Conservation (phyloP, 139 green algal species). For the Chlamydomonas eustigma region DNA sequence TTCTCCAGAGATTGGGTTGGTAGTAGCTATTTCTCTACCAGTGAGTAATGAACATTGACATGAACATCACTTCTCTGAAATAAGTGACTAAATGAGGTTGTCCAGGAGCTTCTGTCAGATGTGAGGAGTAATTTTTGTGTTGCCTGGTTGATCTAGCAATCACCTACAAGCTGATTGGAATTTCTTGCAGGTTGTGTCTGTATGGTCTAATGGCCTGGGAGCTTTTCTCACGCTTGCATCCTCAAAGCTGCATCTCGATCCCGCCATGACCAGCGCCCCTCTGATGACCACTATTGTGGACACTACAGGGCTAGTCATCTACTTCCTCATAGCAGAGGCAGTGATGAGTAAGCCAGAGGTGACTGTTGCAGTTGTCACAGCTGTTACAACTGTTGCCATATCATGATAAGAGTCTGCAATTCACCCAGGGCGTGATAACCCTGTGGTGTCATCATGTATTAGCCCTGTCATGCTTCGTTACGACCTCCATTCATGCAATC, state of each 20-base stretch:
- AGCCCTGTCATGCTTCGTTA: no score
- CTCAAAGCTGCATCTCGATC: slow-evolving; percentile 3
- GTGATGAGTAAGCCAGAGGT: not conserved
- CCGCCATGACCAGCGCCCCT: slow-evolving; percentile 4
- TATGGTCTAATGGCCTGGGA: slow-evolving; percentile 12
- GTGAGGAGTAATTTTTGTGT: not conserved
- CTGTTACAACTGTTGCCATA: no score
- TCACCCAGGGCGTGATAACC: no score
- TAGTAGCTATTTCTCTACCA: slow-evolving; percentile 1
- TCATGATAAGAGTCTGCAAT: no score
- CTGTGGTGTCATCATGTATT: no score
- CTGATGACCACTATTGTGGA: slow-evolving; percentile 17
- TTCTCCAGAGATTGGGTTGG: not conserved
- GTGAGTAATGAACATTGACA: no score
- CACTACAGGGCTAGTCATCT: slow-evolving; percentile 17
- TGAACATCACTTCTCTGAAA: not conserved
- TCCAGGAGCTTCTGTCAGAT: not conserved
- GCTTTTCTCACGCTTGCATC: slow-evolving; percentile 10
- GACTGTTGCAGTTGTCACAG: no score
- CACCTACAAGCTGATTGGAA: not conserved
- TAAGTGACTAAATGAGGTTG: not conserved
- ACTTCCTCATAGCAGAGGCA: slow-evolving; percentile 12
- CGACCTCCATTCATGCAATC: no score
- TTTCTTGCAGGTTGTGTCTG: not conserved
- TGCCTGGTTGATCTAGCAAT: not conserved